These are phyloP conservation scores for Candida orba DNA, from an alignment of 805 yeast genomes.

Conservation along the genomic window DNA sequence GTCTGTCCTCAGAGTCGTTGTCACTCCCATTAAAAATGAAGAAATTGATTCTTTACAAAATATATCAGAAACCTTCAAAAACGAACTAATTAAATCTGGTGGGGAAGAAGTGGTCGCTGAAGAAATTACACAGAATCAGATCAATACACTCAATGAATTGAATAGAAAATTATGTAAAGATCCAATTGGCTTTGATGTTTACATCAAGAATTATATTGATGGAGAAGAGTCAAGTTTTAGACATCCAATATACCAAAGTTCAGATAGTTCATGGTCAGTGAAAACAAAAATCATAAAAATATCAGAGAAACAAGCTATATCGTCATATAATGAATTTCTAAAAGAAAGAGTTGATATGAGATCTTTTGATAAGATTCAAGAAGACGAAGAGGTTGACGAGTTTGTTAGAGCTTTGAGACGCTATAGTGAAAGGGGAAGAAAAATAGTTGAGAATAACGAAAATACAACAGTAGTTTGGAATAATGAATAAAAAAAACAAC, in stretches of 20 bases:
- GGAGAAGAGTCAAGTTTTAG: constrained; percentile 20
- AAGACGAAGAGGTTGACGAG: constrained; percentile 14
- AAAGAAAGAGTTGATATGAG: constrained; percentile 22
- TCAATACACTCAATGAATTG: constrained; percentile 15
- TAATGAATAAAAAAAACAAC: constrained; percentile 7
- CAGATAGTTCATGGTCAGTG: constrained; percentile 29
- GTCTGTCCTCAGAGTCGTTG: constrained; percentile 28
- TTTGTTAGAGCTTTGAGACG: constrained; percentile 22
- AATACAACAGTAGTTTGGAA: constrained; percentile 17
- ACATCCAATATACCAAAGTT: constrained; percentile 19
- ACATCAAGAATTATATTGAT: constrained; percentile 29
- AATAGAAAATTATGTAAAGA: constrained; percentile 18
- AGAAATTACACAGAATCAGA: constrained; percentile 12
- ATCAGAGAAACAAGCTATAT: constrained; percentile 9
- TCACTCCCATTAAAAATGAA: constrained; percentile 25
- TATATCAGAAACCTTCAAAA: constrained; percentile 12
- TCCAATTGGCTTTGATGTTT: constrained; percentile 32
- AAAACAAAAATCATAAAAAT: constrained; percentile 24
- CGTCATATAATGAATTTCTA: constrained; percentile 18
- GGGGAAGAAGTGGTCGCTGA: constrained; percentile 6
- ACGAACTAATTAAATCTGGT: constrained; percentile 2
- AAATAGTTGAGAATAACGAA: not conserved
- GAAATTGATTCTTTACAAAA: constrained; percentile 21
- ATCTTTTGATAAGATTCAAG: constrained; percentile 13
- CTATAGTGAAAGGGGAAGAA: constrained; percentile 25